A percentile compares a stretch with the other conserved stretches of the same genome.
Evolutionary conservation across 768 basidiomycete genomes (phyloP).

Genomic region (Suillus discolor): DNA sequence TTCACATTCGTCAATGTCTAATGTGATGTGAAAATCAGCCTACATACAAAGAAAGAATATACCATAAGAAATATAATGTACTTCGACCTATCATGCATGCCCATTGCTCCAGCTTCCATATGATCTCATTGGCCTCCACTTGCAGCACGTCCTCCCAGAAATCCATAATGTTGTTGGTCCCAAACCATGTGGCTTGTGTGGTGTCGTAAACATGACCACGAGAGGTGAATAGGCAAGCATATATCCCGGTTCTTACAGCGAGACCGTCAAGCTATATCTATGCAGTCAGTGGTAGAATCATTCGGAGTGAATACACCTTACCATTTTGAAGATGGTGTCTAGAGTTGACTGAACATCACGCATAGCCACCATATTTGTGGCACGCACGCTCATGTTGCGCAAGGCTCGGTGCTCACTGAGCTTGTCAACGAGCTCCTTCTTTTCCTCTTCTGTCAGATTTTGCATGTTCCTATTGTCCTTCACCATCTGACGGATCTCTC

Average conservation of each 20-base stretch:
- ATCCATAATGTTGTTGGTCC: slow-evolving; percentile 12
- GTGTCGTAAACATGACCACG: slow-evolving; percentile 8
- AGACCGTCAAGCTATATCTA: slow-evolving; percentile 10
- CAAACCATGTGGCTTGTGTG: slow-evolving; percentile 7
- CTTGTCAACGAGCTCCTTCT: slow-evolving; percentile 2
- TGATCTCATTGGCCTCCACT: slow-evolving; percentile 6
- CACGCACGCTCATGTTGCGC: not conserved
- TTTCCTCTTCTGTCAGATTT: not conserved
- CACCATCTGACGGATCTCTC: not conserved
- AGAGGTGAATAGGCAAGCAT: slow-evolving; percentile 3
- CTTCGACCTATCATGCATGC: slow-evolving; percentile 8
- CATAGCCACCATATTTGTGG: slow-evolving; percentile 8
- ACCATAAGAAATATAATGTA: not conserved
- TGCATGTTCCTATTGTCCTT: not conserved
- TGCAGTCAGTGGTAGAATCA: too few species aligned
- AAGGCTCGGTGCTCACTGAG: not conserved
- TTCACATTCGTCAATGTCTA: slow-evolving; percentile 1
- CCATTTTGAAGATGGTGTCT: not conserved
- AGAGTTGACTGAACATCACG: slow-evolving; percentile 7
- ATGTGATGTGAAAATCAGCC: too few species aligned
- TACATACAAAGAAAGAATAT: not conserved
- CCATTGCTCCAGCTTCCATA: slow-evolving; percentile 9
- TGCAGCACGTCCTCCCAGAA: slow-evolving; percentile 15
- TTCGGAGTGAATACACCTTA: not conserved
- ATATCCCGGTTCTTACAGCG: slow-evolving; percentile 1